These are phyloP conservation scores for Acorus gramineus DNA, from an alignment of 106 monocot species.

Conservation along the genomic window DNA sequence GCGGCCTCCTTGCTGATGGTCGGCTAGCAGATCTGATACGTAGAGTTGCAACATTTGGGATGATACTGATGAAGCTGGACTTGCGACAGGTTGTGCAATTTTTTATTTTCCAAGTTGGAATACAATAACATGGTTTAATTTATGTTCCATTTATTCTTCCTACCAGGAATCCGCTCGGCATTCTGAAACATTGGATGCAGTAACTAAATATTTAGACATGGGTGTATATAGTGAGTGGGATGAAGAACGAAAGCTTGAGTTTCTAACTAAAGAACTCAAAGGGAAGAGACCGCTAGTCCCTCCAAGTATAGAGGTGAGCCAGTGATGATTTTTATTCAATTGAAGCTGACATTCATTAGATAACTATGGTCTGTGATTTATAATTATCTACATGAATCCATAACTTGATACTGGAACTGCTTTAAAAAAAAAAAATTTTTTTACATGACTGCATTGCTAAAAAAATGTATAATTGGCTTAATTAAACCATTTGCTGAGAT, in stretches of 20 bases:
- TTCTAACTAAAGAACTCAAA: conserved; percentile 77
- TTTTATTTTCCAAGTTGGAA: neutral
- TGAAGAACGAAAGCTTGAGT: conserved; percentile 74
- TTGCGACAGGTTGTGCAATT: conserved; percentile 52
- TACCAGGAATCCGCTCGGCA: conserved; percentile 62
- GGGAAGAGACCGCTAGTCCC: conserved; percentile 86
- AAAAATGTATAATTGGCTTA: too few species aligned
- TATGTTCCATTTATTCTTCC: neutral
- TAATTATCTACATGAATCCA: too few species aligned
- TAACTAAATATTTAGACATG: conserved; percentile 70
- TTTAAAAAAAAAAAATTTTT: too few species aligned
- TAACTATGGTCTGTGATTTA: too few species aligned
- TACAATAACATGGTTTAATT: neutral
- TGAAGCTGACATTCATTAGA: neutral
- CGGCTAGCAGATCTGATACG: conserved; percentile 78
- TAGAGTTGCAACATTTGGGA: conserved; percentile 77
- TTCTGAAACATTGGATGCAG: conserved; percentile 68
- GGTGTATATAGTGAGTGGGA: conserved; percentile 86
- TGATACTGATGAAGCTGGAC: conserved; percentile 89
- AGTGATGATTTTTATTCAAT: neutral
- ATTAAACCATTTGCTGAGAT: too few species aligned
- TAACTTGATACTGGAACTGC: too few species aligned
- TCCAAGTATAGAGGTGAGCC: conserved; percentile 58
- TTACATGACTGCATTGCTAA: too few species aligned
- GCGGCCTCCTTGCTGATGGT: conserved; percentile 79